These are phyloP conservation scores for Geotrichum europaeum DNA, from an alignment of 1,139 yeast genomes.

Conservation along the genomic window DNA sequence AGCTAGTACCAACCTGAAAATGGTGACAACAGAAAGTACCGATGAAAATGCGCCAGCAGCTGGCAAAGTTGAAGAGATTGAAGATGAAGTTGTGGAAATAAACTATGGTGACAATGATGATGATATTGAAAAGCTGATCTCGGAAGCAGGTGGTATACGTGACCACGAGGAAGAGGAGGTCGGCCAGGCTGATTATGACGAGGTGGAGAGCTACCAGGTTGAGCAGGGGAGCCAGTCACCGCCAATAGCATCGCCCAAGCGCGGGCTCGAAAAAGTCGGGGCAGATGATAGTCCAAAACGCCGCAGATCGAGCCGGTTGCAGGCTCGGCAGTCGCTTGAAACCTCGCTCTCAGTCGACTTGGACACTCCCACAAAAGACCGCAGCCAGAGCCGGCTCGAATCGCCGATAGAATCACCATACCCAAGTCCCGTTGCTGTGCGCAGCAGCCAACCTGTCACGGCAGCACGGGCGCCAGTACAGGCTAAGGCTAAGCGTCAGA, in stretches of 20 bases:
- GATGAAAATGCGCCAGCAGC: background rate
- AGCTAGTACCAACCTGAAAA: background rate
- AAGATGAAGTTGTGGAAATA: background rate
- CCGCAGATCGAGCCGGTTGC: background rate
- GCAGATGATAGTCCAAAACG: constrained; percentile 11
- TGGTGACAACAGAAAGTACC: background rate
- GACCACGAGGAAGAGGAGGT: background rate
- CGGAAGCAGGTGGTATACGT: background rate
- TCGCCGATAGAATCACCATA: background rate
- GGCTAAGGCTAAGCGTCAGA: background rate
- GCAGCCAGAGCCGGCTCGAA: constrained; percentile 11
- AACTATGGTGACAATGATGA: constrained; percentile 8
- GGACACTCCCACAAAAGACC: background rate
- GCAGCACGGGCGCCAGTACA: background rate
- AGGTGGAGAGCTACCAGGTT: background rate
- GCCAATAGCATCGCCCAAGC: constrained; percentile 1
- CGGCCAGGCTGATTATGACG: background rate
- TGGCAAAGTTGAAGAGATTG: background rate
- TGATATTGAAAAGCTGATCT: background rate
- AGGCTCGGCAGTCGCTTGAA: background rate
- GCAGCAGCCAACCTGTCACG: background rate
- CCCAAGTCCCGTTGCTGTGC: background rate
- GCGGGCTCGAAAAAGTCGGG: background rate
- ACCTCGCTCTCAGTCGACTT: background rate
- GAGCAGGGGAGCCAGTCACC: constrained; percentile 4